Base-by-base conservation (phyloP, 1,139 yeast species). In the Kodamaea arcana region DNA sequence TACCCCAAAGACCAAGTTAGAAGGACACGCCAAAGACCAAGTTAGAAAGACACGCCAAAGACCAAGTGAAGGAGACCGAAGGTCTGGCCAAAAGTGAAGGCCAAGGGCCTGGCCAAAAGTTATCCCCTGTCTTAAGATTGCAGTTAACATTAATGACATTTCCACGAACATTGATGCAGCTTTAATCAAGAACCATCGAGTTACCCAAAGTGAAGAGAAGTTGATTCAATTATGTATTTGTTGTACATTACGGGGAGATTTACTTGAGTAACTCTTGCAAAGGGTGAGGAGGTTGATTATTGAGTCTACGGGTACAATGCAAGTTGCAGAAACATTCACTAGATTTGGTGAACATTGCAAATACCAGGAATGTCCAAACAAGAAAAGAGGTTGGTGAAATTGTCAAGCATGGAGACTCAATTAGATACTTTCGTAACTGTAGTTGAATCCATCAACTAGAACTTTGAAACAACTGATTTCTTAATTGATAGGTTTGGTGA, bases 221-320 rank as follows among this genome's bases (percentile, higher is more conserved):
- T 43, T 69, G 31, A 59, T 69, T 27, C 72, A 67, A 39, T 48
- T 69, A 25, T 69, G 75, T 39, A 67, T 68, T 16, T 69, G 75
- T 39, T 69, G 75, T 41, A 69, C 75, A 2, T 54, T 69, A 30
- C 53, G 75, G 33, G 72, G 71, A 5, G 75, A 69, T 40, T 48
- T 69, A 33, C 45, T 69, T 14, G 73, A 65, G 39, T 72, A 69
- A 41, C 51, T 69, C 49, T 69, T 15, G 67, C 67, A 10, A 52
- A 51, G 22, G 39, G 47, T 5, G 65, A 60, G 4, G 54, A 55
- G 24, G 64, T 59, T 33, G 63, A 69, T 69, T 3, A 69, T 69
- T 29, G 75, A 69, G 43, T 58, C 68, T 9, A 65, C 74, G 2
- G 74, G 75, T 25, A 74, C 75, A 20, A 65, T 67, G 72, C 72